Base-by-base conservation (phyloP, 441 rosid species). In the Populus hybrid region DNA sequence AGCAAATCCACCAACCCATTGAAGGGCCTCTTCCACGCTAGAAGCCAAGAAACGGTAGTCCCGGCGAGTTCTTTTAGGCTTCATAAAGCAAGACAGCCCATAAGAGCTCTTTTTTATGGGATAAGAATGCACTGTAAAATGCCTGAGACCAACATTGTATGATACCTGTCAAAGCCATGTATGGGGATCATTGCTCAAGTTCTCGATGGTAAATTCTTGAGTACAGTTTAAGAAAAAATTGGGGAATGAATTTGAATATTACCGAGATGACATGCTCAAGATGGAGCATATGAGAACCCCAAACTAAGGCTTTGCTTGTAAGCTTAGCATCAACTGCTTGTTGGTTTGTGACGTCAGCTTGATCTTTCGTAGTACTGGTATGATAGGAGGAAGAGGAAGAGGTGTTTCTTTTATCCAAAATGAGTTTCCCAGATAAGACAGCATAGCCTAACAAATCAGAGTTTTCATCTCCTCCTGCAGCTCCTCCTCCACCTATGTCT, bases 1-100 rank as follows among this genome's bases (percentile, higher is more conserved):
- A 34, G 92, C 99, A 84, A 96, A 96, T 73, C 92, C 94, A 77
- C 98, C 98, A 74, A 96, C 99, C 99, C 99, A 96, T 65, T 92
- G 97, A 82, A 94, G 88, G 40, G 99, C 98, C 81, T 92, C 98
- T 78, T 96, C 94, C 36, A 83, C 89, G 66, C 83, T 90, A 69
- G 96, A 81, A 75, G 99, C 91, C 79, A 94, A 65, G 81, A 96
- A 96, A 57, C 94, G 92, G 79, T 89, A 91, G 85, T 96, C 98
- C 81, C 89, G 92, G 74, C 89, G 91, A 82, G 86, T 87, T 88
- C 99, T 91, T 76, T 87, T 88, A 21, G 93, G 94, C 81, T 93
- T 93, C 59, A 87, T 73, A 74, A 96, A 92, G 88, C 96, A 91
- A 38, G 97, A 91, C 65, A 95, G 85, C 81, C 90, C 92, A 84